Base-by-base conservation (phyloP, 768 basidiomycete species). In the Phanerodontia chrysosporium region DNA sequence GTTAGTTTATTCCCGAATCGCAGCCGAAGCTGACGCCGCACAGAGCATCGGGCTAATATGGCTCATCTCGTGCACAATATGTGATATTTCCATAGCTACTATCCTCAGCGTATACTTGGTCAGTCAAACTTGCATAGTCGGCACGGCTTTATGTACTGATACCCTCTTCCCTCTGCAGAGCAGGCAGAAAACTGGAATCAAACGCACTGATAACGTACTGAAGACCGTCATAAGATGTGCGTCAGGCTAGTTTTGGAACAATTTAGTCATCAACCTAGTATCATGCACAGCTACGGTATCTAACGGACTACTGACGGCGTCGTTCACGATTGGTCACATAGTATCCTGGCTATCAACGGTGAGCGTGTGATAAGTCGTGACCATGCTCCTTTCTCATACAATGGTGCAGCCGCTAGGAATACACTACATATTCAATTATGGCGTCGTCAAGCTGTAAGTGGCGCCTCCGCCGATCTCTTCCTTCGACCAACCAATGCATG, bases 191-290 rank as follows among this genome's bases (percentile, higher is more conserved):
- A 61, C 60, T 6, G 60, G 60, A 18, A 59, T 61, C 54, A 25
- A 22, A 13, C 36, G 49, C n/a, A 63, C 64, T 3, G 59, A 65
- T 25, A 48, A 54, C 32, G 21, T 54, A 10, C 14, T 66, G 9
- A 54, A 61, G 45, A 52, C 52, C 28, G 55, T 66, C 21, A 66
- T 65, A 18, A 45, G 64, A 39, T 24, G 65, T 65, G 42, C 22
- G 62, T 44, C 13, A 29, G 2, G 12, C 25, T 36, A 8, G 18
- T 3, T 24, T 10, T 25, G 16, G 8, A 32, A 22, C 27, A 3
- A n/a, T n/a, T 21, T 3, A 9, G 18, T n/a, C 8, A 18, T 29
- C 30, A 32, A 16, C 1, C 51, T 52, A 36, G 46, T 6, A 6
- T 10, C 28, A 12, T 7, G 5, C 7, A 48, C 32, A 53, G 52